A percentile compares a stretch with the other conserved stretches of the same genome.
phyloP scores from a whole-genome alignment of 352 stramenopile species.

The Pythium vanterpoolii region DNA sequence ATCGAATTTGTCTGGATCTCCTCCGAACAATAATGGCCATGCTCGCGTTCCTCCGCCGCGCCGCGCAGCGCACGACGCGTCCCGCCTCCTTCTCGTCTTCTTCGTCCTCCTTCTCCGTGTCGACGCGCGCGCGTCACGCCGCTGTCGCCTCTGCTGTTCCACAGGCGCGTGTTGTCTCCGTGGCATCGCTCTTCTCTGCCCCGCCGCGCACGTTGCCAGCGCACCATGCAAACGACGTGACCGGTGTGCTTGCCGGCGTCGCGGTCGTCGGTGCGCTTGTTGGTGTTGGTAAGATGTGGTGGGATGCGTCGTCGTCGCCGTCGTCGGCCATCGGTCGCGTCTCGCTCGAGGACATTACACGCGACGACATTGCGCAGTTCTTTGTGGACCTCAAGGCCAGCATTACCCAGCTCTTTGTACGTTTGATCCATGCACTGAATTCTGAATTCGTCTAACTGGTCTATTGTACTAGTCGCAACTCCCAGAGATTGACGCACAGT shows the following conservation, averaged over 20 bases:
- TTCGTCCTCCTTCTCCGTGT: background rate
- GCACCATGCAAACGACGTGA: constrained; percentile 49
- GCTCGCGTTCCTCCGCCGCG: constrained; percentile 30
- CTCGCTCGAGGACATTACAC: constrained; percentile 60
- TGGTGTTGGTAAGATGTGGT: constrained; percentile 85
- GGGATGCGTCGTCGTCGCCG: constrained; percentile 57
- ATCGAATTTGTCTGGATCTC: background rate
- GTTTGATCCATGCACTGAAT: constrained; percentile 5
- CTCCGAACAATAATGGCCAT: constrained; percentile 30
- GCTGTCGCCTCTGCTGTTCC: background rate
- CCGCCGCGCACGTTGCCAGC: constrained; percentile 20
- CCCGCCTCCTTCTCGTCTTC: background rate
- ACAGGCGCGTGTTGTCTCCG: constrained; percentile 6
- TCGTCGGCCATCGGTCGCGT: constrained; percentile 1
- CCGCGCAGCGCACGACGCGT: constrained; percentile 22
- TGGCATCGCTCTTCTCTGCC: constrained; percentile 16
- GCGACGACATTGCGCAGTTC: constrained; percentile 59
- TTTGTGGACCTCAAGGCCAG: constrained; percentile 67
- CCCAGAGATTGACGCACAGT: constrained; percentile 56
- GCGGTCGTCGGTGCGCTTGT: constrained; percentile 63
- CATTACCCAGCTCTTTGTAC: constrained; percentile 67
- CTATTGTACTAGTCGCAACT: constrained; percentile 40
- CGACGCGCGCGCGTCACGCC: background rate
- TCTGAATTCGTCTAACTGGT: background rate
- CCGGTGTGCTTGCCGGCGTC: constrained; percentile 61